Evolutionary conservation across 345 rosid species (phyloP).

Genomic region (Bretschneidera sinensis): DNA sequence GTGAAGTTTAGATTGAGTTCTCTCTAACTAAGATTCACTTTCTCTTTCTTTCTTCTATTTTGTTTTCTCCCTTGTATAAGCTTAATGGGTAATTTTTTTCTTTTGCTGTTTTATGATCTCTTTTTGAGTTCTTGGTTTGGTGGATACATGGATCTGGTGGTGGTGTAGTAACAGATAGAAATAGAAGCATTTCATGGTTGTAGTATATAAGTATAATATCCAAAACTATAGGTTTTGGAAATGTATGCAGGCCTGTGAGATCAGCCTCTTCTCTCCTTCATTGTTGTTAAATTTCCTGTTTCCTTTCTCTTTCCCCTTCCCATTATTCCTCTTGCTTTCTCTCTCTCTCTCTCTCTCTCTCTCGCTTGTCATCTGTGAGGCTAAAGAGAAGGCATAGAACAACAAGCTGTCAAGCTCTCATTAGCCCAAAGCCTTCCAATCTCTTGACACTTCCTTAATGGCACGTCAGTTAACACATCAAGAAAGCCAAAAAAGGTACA

Average conservation of each 20-base stretch:
- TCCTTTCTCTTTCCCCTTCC: conserved; percentile 31
- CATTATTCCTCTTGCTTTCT: conserved; percentile 27
- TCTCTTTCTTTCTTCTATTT: conserved; percentile 36
- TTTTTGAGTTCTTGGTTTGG: too few relatives aligned
- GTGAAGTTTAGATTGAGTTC: conserved; percentile 39
- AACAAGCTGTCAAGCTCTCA: conserved; percentile 37
- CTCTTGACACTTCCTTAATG: conserved; percentile 34
- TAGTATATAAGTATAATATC: too few relatives aligned
- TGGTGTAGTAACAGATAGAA: too few relatives aligned
- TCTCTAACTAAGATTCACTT: conserved; percentile 40
- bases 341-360: too few relatives aligned
- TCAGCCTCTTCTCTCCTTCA: conserved; percentile 45
- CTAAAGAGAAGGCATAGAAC: conserved; percentile 24
- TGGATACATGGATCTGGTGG: conserved; percentile 62
- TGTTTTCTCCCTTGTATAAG: conserved; percentile 27
- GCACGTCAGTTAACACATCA: conserved; percentile 37
- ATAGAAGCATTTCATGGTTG: too few relatives aligned
- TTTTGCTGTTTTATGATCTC: conserved; percentile 1
- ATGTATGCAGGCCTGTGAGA: conserved; percentile 33
- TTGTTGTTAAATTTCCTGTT: conserved; percentile 48
- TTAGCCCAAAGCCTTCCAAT: conserved; percentile 30
- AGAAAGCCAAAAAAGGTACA: conserved; percentile 12
- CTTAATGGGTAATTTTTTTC: conserved; percentile 15
- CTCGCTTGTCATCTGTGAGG: conserved; percentile 33
- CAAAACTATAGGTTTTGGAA: conserved; percentile 27